Evolutionary conservation across 192 early-diverging fungal species (phyloP).

Genomic region (Oehlia diaphana): DNA sequence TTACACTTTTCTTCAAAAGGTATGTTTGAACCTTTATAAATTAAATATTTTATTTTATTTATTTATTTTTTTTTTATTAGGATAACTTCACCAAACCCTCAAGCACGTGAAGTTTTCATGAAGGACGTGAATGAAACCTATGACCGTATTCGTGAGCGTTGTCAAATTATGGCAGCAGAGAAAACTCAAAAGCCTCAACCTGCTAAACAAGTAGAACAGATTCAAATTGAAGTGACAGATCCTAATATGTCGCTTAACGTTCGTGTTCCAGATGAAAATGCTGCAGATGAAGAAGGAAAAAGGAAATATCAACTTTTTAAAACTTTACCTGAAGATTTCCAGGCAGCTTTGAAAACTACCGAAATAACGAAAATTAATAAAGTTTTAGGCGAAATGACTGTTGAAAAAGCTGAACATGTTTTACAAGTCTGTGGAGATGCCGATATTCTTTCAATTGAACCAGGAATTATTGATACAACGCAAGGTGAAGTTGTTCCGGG

Average conservation of each 20-base stretch:
- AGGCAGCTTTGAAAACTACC: constrained; percentile 71
- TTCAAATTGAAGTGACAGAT: constrained; percentile 69
- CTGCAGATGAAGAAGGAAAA: constrained; percentile 57
- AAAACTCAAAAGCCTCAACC: constrained; percentile 40
- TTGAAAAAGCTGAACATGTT: constrained; percentile 76
- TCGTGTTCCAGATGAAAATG: constrained; percentile 59
- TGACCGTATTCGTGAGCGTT: constrained; percentile 75
- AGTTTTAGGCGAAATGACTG: constrained; percentile 65
- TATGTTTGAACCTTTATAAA: constrained; percentile 25
- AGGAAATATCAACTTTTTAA: constrained; percentile 67
- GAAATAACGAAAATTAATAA: constrained; percentile 86
- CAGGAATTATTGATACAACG: constrained; percentile 43
- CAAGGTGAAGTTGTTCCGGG: constrained; percentile 33
- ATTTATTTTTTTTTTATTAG: background rate
- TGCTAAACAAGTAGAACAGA: constrained; percentile 56
- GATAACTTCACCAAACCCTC: constrained; percentile 45
- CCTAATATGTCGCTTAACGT: constrained; percentile 72
- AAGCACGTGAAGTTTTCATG: constrained; percentile 76
- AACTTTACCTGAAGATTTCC: constrained; percentile 68
- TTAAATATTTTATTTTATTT: background rate
- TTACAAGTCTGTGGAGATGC: constrained; percentile 71
- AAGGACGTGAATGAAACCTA: constrained; percentile 87
- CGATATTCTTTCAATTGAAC: constrained; percentile 59
- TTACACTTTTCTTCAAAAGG: constrained; percentile 80
- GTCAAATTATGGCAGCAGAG: constrained; percentile 61